Evolutionary conservation across 495 filamentous ascomycete genomes (phyloP).

Genomic region (Cairneyella variabilis): DNA sequence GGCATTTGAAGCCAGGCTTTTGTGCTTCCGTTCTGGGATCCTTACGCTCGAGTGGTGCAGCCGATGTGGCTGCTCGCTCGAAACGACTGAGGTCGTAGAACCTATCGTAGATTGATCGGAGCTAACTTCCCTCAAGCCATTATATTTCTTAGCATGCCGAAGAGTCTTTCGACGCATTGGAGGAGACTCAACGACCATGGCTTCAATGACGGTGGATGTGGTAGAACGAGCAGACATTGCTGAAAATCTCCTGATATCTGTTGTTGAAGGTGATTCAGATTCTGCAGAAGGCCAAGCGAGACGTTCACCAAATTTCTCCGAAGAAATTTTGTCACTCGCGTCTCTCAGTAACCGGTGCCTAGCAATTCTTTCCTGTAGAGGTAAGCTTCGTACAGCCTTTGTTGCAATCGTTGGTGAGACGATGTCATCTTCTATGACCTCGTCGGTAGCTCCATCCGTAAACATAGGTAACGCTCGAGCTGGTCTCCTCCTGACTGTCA

Average conservation of each 20-base stretch:
- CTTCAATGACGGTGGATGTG: slow-evolving; percentile 66
- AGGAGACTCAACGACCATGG: slow-evolving; percentile 60
- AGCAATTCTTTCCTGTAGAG: slow-evolving; percentile 42
- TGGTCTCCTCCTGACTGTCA: slow-evolving; percentile 47
- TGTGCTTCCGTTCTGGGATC: slow-evolving; percentile 41
- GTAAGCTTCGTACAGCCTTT: slow-evolving; percentile 39
- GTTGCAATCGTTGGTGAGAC: slow-evolving; percentile 47
- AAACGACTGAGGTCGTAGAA: slow-evolving; percentile 41
- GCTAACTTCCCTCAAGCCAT: slow-evolving; percentile 45
- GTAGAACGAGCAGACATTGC: slow-evolving; percentile 55
- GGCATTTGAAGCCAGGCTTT: slow-evolving; percentile 56
- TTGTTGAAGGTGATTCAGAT: slow-evolving; percentile 41
- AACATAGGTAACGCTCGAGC: slow-evolving; percentile 19
- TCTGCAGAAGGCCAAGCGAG: slow-evolving; percentile 11
- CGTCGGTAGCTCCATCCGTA: slow-evolving; percentile 31
- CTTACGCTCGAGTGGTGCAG: slow-evolving; percentile 45
- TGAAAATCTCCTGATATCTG: slow-evolving; percentile 51
- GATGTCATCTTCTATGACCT: slow-evolving; percentile 44
- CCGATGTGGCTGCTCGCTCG: slow-evolving; percentile 38
- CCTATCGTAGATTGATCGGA: slow-evolving; percentile 51
- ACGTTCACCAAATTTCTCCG: slow-evolving; percentile 28
- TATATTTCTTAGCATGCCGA: slow-evolving; percentile 65
- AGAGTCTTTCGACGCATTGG: slow-evolving; percentile 55
- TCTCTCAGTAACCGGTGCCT: slow-evolving; percentile 36
- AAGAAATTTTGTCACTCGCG: slow-evolving; percentile 22